phyloP scores from a whole-genome alignment of 805 yeast genomes.

The Wickerhamiella shivajii region DNA sequence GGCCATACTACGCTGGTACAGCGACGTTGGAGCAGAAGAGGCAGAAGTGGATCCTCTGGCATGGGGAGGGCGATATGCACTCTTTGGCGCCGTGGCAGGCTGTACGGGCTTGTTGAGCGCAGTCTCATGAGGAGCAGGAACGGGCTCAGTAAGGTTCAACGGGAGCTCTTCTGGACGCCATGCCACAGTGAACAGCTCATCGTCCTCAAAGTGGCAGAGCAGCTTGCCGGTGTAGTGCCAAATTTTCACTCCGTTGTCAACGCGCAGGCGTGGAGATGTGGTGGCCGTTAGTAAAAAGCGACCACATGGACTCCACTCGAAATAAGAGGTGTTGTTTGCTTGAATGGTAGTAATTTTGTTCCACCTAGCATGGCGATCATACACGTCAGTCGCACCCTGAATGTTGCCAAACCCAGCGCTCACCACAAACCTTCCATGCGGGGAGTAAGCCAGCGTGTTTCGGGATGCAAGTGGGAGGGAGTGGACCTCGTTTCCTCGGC shows the following conservation, averaged over 20 bases:
- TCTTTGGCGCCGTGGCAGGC: conserved; percentile 44
- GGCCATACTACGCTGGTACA: conserved; percentile 16
- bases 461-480: conserved; percentile 76
- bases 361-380: conserved; percentile 82
- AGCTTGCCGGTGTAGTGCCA: conserved; percentile 88
- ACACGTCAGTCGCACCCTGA: conserved; percentile 90
- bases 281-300: conserved; percentile 88
- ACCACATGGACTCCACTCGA: conserved; percentile 98
- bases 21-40: conserved; percentile 20
- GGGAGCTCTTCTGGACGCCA: conserved; percentile 70
- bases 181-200: conserved; percentile 62
- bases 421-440: conserved; percentile 79
- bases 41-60: conserved; percentile 42
- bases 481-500: conserved; percentile 77
- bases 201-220: conserved; percentile 61
- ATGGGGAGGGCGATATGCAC: conserved; percentile 96
- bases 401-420: conserved; percentile 97
- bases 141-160: conserved; percentile 28
- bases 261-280: conserved; percentile 91
- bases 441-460: conserved; percentile 82
- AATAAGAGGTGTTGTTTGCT: conserved; percentile 90
- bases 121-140: conserved; percentile 56
- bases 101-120: conserved; percentile 35
- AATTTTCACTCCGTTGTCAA: conserved; percentile 84
- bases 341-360: conserved; percentile 64